Base-by-base conservation (phyloP, 2,329 filamentous ascomycete species). In the Fusarium armeniacum region DNA sequence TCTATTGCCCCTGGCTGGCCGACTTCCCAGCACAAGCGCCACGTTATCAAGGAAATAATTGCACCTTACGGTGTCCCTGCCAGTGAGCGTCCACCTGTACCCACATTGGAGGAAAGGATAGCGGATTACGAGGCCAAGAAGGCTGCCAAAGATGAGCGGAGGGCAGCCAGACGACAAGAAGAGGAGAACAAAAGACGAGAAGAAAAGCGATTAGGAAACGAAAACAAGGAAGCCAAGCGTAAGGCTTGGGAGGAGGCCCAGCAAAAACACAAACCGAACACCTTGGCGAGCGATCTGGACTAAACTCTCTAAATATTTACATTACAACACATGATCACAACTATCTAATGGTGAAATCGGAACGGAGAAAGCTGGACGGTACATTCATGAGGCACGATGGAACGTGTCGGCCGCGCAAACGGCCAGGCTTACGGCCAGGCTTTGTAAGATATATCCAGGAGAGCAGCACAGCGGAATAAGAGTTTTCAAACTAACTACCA, bases 21-120 rank as follows among this genome's bases (percentile, higher is more conserved):
- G 54, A 87, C 87, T 9, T 89, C 87, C 41, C 88, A 88, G 67
- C 82, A 84, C 67, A 93, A 94, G 73, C 87, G 88, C 28, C 91
- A 95, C 74, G 89, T 94, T 36, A 89, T 96, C 30, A 89, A 90
- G 69, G 83, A 86, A 65, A 94, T 96, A 72, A 86, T 95, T 65
- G 90, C 92, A 5, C 92, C 91, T 3, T 83, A 82, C 52, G 91
- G 91, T 20, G 82, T 83, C 3, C 85, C 89, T 3, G 87, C 92
- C 55, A 84, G 89, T 30, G 84, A 87, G 58, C 84, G 93, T 9
- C 89, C 91, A 7, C 84, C 88, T 0, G 84, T 96, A 13, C 90
- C 90, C 28, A 89, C 85, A 0, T 78, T 88, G 46, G 87, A 89
- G 53, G 88, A 94, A 78, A 82, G 87, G 44, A 83, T 88, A 72